phyloP scores from a whole-genome alignment of 495 filamentous ascomycete genomes.

The Cairneyella variabilis region DNA sequence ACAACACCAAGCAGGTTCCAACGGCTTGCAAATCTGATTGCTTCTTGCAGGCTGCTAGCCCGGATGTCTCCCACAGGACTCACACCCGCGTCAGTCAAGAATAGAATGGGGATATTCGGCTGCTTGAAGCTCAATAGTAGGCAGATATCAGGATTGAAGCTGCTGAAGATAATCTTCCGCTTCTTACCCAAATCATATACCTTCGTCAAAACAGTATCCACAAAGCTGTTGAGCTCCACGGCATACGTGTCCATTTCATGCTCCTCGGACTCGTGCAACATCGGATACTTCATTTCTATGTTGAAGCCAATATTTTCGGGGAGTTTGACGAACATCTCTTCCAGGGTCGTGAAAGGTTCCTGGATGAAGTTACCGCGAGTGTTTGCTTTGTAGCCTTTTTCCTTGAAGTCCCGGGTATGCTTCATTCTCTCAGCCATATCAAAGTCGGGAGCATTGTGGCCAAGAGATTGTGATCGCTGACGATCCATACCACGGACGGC shows the following conservation, averaged over 20 bases:
- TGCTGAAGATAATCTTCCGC: constrained; percentile 89
- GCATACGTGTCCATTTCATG: constrained; percentile 98
- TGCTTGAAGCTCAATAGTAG: constrained; percentile 91
- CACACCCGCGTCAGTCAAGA: constrained; percentile 84
- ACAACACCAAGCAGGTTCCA: constrained; percentile 97
- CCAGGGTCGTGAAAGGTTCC: constrained; percentile 87
- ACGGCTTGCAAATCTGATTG: constrained; percentile 83
- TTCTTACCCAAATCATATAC: constrained; percentile 73
- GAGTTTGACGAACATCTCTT: constrained; percentile 85
- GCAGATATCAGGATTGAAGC: constrained; percentile 96
- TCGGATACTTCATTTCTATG: constrained; percentile 99
- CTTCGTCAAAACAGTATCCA: constrained; percentile 84
- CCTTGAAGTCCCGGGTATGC: constrained; percentile 90
- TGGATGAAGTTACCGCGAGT: constrained; percentile 91
- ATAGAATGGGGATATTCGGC: constrained; percentile 90
- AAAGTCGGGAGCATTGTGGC: constrained; percentile 26
- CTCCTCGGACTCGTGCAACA: constrained; percentile 90
- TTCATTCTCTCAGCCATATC: constrained; percentile 90
- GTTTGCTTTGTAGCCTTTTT: constrained; percentile 90
- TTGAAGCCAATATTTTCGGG: constrained; percentile 87
- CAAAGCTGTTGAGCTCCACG: constrained; percentile 95
- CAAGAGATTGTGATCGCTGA: constrained; percentile 25
- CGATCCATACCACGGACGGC: constrained; percentile 23
- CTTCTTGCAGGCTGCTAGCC: constrained; percentile 91
- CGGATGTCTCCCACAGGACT: constrained; percentile 72